These are phyloP conservation scores for Suhomyces taliae DNA, from an alignment of 1,139 yeast genomes.

Conservation along the genomic window DNA sequence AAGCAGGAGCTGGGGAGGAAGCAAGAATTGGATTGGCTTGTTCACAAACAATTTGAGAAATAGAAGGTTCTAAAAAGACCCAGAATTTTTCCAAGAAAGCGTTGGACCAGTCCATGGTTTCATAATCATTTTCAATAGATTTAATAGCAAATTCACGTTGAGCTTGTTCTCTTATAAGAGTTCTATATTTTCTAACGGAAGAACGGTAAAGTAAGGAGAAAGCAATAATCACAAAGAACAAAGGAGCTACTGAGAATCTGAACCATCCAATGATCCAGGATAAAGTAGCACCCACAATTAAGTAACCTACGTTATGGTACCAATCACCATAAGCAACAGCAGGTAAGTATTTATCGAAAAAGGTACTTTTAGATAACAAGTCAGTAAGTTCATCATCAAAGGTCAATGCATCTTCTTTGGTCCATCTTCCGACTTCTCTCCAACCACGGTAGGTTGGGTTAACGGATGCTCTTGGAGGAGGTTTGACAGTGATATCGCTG, in stretches of 20 bases:
- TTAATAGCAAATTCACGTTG: conserved; percentile 83
- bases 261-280: conserved; percentile 83
- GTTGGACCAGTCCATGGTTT: conserved; percentile 94
- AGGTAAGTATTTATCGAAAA: conserved; percentile 71
- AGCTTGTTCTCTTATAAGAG: conserved; percentile 70
- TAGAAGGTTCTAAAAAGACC: conserved; percentile 87
- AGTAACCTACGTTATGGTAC: conserved; percentile 82
- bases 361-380: conserved; percentile 63
- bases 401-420: conserved; percentile 62
- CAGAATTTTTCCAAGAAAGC: conserved; percentile 86
- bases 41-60: conserved; percentile 80
- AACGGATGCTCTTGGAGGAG: conserved; percentile 53
- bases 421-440: conserved; percentile 93
- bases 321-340: conserved; percentile 84
- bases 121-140: conserved; percentile 82
- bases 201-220: conserved; percentile 75
- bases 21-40: conserved; percentile 84
- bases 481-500: conserved; percentile 35
- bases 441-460: conserved; percentile 82
- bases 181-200: conserved; percentile 77
- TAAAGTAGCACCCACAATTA: conserved; percentile 62
- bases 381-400: conserved; percentile 70
- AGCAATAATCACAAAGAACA: conserved; percentile 65
- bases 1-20: conserved; percentile 75
- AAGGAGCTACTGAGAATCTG: conserved; percentile 75